A percentile compares a stretch with the other conserved stretches of the same genome.
Conservation (phyloP, 768 basidiomycete genomes). For the Phlebiopsis flavidoalba region DNA sequence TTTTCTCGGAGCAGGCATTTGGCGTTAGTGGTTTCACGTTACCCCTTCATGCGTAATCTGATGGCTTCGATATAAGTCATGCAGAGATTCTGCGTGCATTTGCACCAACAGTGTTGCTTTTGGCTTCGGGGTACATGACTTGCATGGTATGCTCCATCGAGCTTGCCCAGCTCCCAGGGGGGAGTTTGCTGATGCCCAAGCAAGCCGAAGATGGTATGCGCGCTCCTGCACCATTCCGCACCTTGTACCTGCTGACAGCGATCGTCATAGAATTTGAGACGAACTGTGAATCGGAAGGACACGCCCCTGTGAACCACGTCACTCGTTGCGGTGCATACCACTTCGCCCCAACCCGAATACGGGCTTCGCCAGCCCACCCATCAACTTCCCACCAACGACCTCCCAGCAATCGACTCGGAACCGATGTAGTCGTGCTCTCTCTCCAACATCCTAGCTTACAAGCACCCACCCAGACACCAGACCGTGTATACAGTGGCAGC, state of each 20-base stretch:
- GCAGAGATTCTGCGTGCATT: background rate
- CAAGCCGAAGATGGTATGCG: background rate
- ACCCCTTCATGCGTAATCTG: background rate
- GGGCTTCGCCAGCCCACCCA: too few relatives aligned
- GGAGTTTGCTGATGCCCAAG: background rate
- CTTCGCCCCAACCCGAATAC: background rate
- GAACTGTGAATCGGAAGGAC: background rate
- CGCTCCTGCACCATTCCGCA: too few relatives aligned
- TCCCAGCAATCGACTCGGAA: background rate
- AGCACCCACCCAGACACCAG: background rate
- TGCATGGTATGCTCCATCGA: background rate
- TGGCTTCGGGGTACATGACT: background rate
- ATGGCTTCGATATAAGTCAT: background rate
- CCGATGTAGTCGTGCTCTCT: background rate
- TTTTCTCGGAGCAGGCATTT: background rate
- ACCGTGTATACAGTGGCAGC: background rate
- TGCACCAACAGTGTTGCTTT: background rate
- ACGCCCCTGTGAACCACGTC: background rate
- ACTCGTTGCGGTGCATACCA: background rate
- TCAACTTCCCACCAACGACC: background rate
- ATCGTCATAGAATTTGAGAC: background rate
- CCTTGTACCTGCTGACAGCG: background rate
- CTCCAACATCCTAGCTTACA: background rate
- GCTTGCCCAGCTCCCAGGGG: too few relatives aligned
- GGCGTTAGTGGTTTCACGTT: background rate